phyloP scores from a whole-genome alignment of 169 alveolate species.

The Plasmodium relictum region DNA sequence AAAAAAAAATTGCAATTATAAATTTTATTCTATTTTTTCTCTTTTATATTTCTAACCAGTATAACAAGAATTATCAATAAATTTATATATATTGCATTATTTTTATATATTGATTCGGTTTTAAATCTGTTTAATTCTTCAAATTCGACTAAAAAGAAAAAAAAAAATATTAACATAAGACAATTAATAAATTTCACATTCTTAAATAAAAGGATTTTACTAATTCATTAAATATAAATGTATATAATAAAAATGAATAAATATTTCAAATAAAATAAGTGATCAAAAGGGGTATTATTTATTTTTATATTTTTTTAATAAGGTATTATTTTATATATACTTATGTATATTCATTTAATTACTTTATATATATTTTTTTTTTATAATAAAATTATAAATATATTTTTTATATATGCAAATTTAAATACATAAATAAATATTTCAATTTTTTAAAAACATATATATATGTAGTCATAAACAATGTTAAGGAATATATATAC shows the following conservation, averaged over 20 bases:
- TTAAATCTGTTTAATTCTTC: slow-evolving; percentile 6
- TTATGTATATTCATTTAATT: neutral
- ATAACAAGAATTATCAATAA: slow-evolving; percentile 28
- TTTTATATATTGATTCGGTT: slow-evolving; percentile 22
- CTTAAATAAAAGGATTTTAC: neutral
- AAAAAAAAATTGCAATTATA: neutral
- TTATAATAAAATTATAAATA: neutral
- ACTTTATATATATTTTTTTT: neutral
- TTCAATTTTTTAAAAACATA: too few relatives aligned
- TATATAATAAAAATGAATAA: neutral
- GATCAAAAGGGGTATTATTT: neutral
- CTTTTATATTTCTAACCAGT: slow-evolving; percentile 13
- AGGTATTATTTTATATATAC: neutral
- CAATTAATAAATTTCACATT: neutral
- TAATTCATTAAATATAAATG: neutral
- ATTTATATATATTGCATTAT: slow-evolving; percentile 47
- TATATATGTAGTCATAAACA: too few relatives aligned
- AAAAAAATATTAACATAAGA: neutral
- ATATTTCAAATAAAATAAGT: neutral
- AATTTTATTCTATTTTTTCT: neutral
- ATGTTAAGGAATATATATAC: neutral
- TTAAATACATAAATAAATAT: too few relatives aligned
- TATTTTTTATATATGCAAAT: too few relatives aligned
- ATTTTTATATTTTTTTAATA: neutral
- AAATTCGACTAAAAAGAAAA: slow-evolving; percentile 5